Evolutionary conservation across 2,329 filamentous ascomycete species (phyloP), one percentile per base, ranked within the genome.

Genomic region (Colletotrichum australisinense): DNA sequence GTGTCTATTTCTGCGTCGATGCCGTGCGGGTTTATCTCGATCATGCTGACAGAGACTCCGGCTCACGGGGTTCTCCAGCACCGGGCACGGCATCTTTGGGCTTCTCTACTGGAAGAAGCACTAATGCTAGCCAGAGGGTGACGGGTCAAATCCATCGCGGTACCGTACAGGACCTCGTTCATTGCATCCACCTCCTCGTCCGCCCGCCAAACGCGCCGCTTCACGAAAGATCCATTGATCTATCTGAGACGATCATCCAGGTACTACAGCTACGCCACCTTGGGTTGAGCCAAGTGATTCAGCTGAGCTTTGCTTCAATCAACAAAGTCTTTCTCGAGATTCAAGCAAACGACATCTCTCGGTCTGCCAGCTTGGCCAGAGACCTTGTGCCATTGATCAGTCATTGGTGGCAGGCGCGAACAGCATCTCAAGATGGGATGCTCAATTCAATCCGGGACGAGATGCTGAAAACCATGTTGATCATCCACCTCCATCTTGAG

Each of bases 321-420:
- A 97, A 97, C 82, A 85, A 87, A 63, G 82, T 97, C 6, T 85
- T 97, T 62, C 84, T 88, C 52, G 88, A 88, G 69, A 89, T 90
- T 3, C 88, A 93, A 69, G 90, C 92, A 59, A 93, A 98, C 78
- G 89, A 94, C 74, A 87, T 92, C 16, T 81, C 86, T 0, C 86
- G 95, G 65, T 90, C 92, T 3, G 89, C 88, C 75, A 86, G 85
- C 42, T 84, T 93, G 49, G 87, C 93, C 19, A 84, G 86, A 67
- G 87, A 89, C 7, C 80, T 95, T 8, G 79, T 98, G 28, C 93
- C 94, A 1, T 81, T 95, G 57, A 90, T 98, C 75, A 90, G 89
- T 68, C 88, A 90, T 63, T 91, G 95, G 84, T 99, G 96, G 95
- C 87, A 91, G 75, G 88, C 89, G n/a, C 94, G 93, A 76, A 89